A percentile compares a stretch with the other conserved stretches of the same genome.
phyloP scores from a whole-genome alignment of 495 filamentous ascomycete species.

The Trichoderma virens region DNA sequence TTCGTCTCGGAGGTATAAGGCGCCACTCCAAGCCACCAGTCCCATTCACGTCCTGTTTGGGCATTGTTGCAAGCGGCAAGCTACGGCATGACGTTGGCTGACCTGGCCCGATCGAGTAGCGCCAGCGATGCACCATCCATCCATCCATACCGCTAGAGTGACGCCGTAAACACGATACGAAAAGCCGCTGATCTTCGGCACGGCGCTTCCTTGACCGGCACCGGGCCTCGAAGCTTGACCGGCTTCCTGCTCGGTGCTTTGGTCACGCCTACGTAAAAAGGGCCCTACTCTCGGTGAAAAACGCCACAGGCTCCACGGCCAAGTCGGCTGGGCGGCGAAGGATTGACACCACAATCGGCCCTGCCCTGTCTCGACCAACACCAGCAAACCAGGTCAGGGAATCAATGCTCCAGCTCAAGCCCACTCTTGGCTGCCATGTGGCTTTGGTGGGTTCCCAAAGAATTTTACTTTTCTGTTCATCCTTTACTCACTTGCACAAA shows the following conservation, averaged over 20 bases:
- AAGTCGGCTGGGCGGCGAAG: constrained; percentile 4
- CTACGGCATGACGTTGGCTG: neutral
- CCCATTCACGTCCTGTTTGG: neutral
- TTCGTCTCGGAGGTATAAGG: neutral
- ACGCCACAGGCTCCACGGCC: neutral
- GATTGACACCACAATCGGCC: neutral
- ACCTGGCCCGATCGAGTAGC: neutral
- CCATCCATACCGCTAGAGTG: constrained; percentile 1
- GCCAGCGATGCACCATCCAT: neutral
- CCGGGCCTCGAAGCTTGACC: neutral
- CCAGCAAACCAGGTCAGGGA: neutral
- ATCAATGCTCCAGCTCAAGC: neutral
- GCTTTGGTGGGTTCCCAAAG: neutral
- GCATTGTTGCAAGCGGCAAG: constrained; percentile 2
- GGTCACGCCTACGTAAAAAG: neutral
- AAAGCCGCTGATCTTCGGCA: neutral
- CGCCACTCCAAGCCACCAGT: neutral
- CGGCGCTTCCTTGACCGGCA: neutral
- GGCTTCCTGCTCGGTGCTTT: neutral
- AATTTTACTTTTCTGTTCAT: neutral
- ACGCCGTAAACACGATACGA: neutral
- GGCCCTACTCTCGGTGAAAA: neutral
- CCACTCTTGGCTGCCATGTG: constrained; percentile 2
- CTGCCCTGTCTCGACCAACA: neutral
- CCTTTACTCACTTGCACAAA: neutral